Base-by-base conservation (phyloP, 2,329 filamentous ascomycete genomes). In the Xylariaceae sp. region DNA sequence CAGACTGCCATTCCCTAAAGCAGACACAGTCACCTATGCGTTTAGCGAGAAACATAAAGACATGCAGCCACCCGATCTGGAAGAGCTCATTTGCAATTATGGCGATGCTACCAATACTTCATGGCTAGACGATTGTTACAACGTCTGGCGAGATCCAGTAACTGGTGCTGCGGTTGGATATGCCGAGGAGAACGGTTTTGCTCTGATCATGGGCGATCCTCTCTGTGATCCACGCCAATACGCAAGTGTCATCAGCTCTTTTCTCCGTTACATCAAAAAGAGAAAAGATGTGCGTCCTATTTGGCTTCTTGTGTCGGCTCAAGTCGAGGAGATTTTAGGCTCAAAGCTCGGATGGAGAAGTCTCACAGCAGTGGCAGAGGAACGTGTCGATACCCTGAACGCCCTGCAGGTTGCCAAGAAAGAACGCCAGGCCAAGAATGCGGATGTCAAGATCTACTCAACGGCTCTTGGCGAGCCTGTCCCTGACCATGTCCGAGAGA, bases 21-120 rank as follows among this genome's bases (percentile, higher is more conserved):
- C 92, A 5, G 92, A 92, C 70, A 97, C 92, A 0, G 82, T 89
- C 64, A 83, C 68, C 82, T 88, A 62, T 78, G 86, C 78, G 74
- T 71, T 75, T 59, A 69, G 73, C 66, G 68, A 74, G 63, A 67
- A 74, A 61, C 58, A 74, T 65, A 79, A 75, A 58, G 80, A 77
- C 70, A 82, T 74, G 6, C 80, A 86, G 53, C 78, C 88, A 56
- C 92, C 92, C 55, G 81, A 90, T 0, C 73, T 97, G 4, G 90
- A 92, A 72, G 88, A 96, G 71, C 85, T 97, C 48, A 92, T 97
- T 72, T 91, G 91, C 70, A 97, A 97, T 74, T 97, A 97, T 67
- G 92, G 92, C 63, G 92, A 97, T 73, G 91, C 92, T 1, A 92
- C 91, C 53, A 95, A 96, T 70, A 97, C 92, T 0, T 94, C 91